Evolutionary conservation across 805 yeast species (phyloP), one percentile per base, ranked within the genome.

Genomic region (Cyberlindnera galapagoensis): DNA sequence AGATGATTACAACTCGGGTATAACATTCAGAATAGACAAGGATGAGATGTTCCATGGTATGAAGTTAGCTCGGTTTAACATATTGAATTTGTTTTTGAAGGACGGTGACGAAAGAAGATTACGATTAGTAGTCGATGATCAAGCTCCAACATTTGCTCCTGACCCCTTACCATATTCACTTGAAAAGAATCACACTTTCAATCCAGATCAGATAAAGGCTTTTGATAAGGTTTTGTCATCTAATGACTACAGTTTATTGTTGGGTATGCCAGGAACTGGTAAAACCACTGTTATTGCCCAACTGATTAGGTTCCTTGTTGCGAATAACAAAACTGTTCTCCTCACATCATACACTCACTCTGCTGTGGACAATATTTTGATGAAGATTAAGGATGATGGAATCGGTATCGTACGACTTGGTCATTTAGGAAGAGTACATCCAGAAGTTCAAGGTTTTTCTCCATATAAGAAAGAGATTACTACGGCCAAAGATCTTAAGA

Each of bases 231-330:
- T 78, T 0, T 51, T 86, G 29, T 55, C 67, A 11, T 69, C 92
- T 0, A 53, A 76, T 33, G 95, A 88, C 51, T 92, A 84, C 51
- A 66, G 88, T 4, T 63, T 92, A 46, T 71, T 92, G 13, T 60
- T 90, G 38, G 98, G 98, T 0, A 92, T 92, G 98, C 98, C 98
- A 0, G 98, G 98, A 4, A 92, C 97, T 0, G 98, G 96, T 8
- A 86, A 86, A 50, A 86, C 96, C 2, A 86, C 97, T 0, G 82
- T 88, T 1, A 87, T 92, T 33, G 81, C 94, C 0, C 76, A 79
- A 28, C 48, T 92, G 12, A 79, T 88, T 26, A 66, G 70, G 36
- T 61, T 71, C 24, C 52, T 92, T 18, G 80, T 78, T 4, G 57
- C 59, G 1, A 66, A 68, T 28, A 76, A 74, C 2, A 82, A 82